Evolutionary conservation across 2,329 filamentous ascomycete species (phyloP).

Genomic region (Chaetomium sp.): DNA sequence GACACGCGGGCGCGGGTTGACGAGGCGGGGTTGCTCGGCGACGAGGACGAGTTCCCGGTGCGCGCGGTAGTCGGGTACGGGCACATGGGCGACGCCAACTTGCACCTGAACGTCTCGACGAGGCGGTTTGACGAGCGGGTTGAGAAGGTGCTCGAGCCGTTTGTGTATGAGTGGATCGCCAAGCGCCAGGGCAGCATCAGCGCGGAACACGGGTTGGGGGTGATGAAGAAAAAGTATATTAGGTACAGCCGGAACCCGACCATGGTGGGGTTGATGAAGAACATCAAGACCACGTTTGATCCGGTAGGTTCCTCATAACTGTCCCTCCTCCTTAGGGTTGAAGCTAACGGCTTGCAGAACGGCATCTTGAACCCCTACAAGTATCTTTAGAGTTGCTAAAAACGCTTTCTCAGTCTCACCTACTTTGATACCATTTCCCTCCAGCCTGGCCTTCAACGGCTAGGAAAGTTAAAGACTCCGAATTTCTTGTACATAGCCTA

Average conservation of each 20-base stretch:
- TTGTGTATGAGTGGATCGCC: constrained; percentile 94
- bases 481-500: too few species aligned
- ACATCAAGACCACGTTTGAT: constrained; percentile 90
- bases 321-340: not conserved
- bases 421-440: too few species aligned
- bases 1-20: constrained; percentile 70
- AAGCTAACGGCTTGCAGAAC: constrained; percentile 50
- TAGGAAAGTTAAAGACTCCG: too few species aligned
- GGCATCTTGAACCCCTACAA: constrained; percentile 99
- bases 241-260: constrained; percentile 85
- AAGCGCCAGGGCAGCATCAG: constrained; percentile 88
- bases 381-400: constrained; percentile 56
- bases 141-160: constrained; percentile 84
- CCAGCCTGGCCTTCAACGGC: too few species aligned
- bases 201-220: constrained; percentile 87
- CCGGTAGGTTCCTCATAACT: constrained; percentile 55
- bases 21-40: constrained; percentile 69
- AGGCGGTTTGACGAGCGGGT: constrained; percentile 79
- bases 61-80: constrained; percentile 92
- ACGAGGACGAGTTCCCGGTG: constrained; percentile 69
- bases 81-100: constrained; percentile 95
- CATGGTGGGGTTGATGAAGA: constrained; percentile 87
- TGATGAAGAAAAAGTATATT: constrained; percentile 94
- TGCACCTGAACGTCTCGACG: constrained; percentile 86
- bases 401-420: too few species aligned